phyloP scores from a whole-genome alignment of 345 rosid genomes.

The Tarenaya hassleriana region DNA sequence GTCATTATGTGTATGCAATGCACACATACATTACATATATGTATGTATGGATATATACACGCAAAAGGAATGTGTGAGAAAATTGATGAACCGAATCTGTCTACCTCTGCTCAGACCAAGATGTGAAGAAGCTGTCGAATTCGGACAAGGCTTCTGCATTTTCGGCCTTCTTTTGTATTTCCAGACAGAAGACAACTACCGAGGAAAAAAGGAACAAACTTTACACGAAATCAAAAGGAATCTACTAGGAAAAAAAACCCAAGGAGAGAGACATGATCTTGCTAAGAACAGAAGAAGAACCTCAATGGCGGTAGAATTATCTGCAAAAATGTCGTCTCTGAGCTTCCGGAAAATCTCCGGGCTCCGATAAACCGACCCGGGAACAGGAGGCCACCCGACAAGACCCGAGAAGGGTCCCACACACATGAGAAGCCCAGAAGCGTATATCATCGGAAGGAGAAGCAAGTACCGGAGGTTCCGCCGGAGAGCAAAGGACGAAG shows the following conservation, averaged over 20 bases:
- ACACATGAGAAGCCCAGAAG: conserved; percentile 70
- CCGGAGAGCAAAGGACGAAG: conserved; percentile 47
- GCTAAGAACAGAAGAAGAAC: conserved; percentile 24
- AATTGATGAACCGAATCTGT: not conserved
- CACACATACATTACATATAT: no score
- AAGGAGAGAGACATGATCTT: not conserved
- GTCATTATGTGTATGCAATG: no score
- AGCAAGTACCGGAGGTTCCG: conserved; percentile 54
- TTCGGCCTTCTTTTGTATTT: conserved; percentile 60
- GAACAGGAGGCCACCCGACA: conserved; percentile 38
- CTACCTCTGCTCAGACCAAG: conserved; percentile 41
- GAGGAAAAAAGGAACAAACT: not conserved
- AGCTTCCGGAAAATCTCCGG: conserved; percentile 59
- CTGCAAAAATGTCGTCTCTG: conserved; percentile 59
- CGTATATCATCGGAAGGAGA: conserved; percentile 54
- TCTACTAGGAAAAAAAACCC: not conserved
- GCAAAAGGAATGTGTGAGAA: conserved; percentile 8
- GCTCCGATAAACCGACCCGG: conserved; percentile 82
- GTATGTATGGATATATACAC: not conserved
- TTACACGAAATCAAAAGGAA: not conserved
- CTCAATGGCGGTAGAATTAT: conserved; percentile 62
- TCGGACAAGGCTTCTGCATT: conserved; percentile 68
- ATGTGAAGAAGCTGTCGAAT: conserved; percentile 36
- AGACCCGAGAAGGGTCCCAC: conserved; percentile 72
- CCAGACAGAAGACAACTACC: conserved; percentile 67